Evolutionary conservation across 2,329 filamentous ascomycete genomes (phyloP), one percentile per base, ranked within the genome.

Genomic region (Aspergillus sp.): DNA sequence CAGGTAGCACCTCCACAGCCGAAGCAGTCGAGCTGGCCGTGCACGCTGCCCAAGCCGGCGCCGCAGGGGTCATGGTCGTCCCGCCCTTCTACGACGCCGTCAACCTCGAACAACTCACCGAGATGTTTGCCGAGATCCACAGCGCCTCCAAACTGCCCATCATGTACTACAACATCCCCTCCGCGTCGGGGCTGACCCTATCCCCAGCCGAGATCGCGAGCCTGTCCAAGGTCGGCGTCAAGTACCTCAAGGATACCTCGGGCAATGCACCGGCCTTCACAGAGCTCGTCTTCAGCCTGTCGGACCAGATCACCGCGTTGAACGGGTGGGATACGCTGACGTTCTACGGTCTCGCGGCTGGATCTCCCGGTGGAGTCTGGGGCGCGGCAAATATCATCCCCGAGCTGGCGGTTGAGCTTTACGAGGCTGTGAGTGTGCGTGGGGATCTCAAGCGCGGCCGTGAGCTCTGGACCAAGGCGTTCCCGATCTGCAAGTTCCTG

Each of bases 271-370:
- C 80, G 0, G 79, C 77, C 0, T 67, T 82, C 5, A 83, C 79
- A 2, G 79, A 83, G 56, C 64, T 82, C 14, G 69, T 83, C 4
- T 82, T 82, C 60, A 72, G 71, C 4, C 64, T 74, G 19, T 66
- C 68, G 2, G 70, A 76, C 53, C 64, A 72, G 24, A 77, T 82
- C 59, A 82, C 78, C 1, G 72, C 77, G 0, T 81, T 83, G 65
- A 83, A 83, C 56, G 80, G 80, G 1, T 83, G 80, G 80, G 80
- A 83, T 57, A 82, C 80, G 0, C 68, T 83, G 15, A 83, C 80
- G 0, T 83, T 83, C 64, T 82, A 82, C 60, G 80, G 80, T 9
- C 67, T 83, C 9, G 78, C 77, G 0, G 79, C 80, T 1, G 80
- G 80, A 0, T 78, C 79, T 8, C 78, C 78, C 46, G 80, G 80